phyloP scores from a whole-genome alignment of 2,329 filamentous ascomycete species.

The Ascochyta rabiei region DNA sequence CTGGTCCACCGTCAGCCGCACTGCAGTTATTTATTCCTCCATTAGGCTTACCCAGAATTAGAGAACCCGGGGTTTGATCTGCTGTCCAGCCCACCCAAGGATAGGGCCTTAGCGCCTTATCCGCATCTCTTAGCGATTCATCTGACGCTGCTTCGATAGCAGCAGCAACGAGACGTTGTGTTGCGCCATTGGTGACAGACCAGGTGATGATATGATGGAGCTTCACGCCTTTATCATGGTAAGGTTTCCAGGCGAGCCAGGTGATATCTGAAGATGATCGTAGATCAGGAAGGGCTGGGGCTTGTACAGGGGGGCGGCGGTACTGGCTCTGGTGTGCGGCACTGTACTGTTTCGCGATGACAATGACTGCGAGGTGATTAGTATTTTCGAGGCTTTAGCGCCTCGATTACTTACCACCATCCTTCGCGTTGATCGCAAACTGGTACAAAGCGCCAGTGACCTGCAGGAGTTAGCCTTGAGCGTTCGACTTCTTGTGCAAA shows the following conservation, averaged over 20 bases:
- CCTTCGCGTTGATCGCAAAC: conserved; percentile 6
- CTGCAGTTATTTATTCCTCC: neutral
- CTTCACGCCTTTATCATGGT: conserved; percentile 1
- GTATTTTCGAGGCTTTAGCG: neutral
- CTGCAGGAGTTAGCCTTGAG: neutral
- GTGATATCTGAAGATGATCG: conserved; percentile 7
- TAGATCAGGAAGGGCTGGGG: neutral
- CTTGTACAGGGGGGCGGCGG: neutral
- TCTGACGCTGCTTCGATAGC: neutral
- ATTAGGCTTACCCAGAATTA: neutral
- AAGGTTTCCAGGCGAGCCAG: conserved; percentile 11
- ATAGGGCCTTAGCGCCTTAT: conserved; percentile 2
- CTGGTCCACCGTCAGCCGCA: neutral
- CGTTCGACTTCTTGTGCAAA: no score
- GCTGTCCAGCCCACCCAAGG: conserved; percentile 2
- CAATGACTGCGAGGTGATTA: neutral
- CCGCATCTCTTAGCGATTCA: neutral
- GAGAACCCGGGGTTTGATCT: neutral
- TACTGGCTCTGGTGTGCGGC: conserved; percentile 2
- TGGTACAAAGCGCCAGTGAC: conserved; percentile 7
- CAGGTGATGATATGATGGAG: conserved; percentile 12
- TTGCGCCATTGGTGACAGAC: conserved; percentile 2
- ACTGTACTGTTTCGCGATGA: conserved; percentile 8
- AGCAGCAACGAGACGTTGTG: conserved; percentile 1
- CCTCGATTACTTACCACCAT: neutral